phyloP scores from a whole-genome alignment of 139 green algal species.

The Diplosphaera chodatii region DNA sequence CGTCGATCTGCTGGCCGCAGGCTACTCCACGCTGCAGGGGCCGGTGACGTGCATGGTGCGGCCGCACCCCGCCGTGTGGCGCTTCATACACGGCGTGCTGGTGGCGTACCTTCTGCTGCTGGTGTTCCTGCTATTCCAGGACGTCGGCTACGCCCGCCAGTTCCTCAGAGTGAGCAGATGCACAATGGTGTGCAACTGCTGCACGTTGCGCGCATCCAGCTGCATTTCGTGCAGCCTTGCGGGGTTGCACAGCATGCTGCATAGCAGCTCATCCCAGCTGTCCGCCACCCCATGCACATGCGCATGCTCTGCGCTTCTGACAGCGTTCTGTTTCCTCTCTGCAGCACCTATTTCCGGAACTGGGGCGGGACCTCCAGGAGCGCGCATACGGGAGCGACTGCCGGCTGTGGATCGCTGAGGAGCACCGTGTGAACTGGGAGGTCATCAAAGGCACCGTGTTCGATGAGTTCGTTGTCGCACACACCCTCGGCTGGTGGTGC shows the following conservation, averaged over 20 bases:
- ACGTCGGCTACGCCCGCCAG: conserved; percentile 55
- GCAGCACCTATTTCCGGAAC: conserved; percentile 70
- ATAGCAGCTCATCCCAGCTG: no score
- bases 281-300: no score
- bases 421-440: conserved; percentile 45
- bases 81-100: conserved; percentile 69
- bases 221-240: no score
- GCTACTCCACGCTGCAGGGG: conserved; percentile 68
- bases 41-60: conserved; percentile 70
- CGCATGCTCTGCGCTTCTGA: no score
- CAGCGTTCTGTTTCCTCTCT: no score
- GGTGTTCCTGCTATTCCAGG: conserved; percentile 82
- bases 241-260: no score
- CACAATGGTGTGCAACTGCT: no score
- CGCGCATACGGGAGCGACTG: conserved; percentile 74
- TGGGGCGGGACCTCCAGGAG: conserved; percentile 68
- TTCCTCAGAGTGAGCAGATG: conserved; percentile 59
- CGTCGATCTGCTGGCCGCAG: no score
- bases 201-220: no score
- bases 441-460: conserved; percentile 65
- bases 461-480: conserved; percentile 90
- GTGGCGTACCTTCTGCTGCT: conserved; percentile 80
- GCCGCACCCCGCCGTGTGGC: conserved; percentile 84
- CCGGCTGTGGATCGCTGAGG: conserved; percentile 55
- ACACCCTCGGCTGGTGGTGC: conserved; percentile 74